Base-by-base conservation (phyloP, 306 rosid genomes). In the Vachellia pachyceras region DNA sequence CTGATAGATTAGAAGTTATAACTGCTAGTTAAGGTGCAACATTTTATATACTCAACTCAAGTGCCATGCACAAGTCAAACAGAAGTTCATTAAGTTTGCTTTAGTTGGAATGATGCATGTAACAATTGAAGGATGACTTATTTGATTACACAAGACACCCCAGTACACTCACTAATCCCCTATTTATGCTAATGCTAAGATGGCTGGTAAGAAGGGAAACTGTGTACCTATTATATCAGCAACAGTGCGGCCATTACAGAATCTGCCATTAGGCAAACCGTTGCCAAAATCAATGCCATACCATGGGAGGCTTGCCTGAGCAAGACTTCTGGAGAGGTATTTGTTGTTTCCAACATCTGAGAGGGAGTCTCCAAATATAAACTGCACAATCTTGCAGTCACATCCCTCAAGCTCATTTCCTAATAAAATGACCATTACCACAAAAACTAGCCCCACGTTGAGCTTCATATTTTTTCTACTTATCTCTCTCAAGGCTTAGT, bases 211-310 rank as follows among this genome's bases (percentile, higher is more conserved):
- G 5, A 80, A 80, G 39, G 23, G 25, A 65, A 57, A 68, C 8
- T 29, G 7, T 7, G 50, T 87, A 92, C 99, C 99, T 55, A 95
- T 95, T 0, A 95, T 91, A 73, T 95, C 99, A 47, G 98, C 79
- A 40, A 95, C 98, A 0, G 99, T 95, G 20, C 98, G 98, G 72
- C 99, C 99, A 84, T 95, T 95, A 76, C 84, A 55, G 91, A 95
- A 95, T 84, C 99, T 93, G 66, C 99, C 99, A 69, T 95, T 95
- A 5, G 99, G 99, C 72, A 93, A 83, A 0, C 99, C 99, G 57
- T 89, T 95, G 41, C 98, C 99, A 78, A 91, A 79, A 77, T 95
- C 99, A 74, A 95, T 95, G 33, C 99, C 99, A 81, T 95, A 95
- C 97, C 97, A 95, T 41, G 99, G 99, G 12, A 91, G 61, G 90